Conservation (phyloP, 225 moss, liverwort and hornwort genomes). For the Sphagnum tenellum region DNA sequence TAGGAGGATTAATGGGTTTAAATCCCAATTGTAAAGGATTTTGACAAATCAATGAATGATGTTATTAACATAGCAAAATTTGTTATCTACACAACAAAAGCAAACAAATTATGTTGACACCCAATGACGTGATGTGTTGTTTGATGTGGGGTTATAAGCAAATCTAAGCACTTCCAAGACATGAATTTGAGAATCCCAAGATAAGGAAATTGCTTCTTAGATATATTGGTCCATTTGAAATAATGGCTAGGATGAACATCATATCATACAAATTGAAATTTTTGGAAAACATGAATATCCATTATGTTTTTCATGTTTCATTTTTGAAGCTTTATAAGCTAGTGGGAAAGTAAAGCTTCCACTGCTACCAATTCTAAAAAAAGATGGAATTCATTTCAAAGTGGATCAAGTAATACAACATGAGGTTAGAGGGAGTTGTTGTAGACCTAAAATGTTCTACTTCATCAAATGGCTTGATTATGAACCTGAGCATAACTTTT, state of each 20-base stretch:
- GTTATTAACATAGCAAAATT: not conserved
- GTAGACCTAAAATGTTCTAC: too few species aligned
- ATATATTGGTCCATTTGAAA: slow-evolving; percentile 1
- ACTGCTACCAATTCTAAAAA: too few species aligned
- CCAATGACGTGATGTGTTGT: not conserved
- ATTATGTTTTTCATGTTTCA: too few species aligned
- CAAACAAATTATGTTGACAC: not conserved
- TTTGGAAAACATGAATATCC: not conserved
- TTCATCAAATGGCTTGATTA: too few species aligned
- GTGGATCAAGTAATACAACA: too few species aligned
- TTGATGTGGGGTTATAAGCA: not conserved
- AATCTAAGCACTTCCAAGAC: not conserved
- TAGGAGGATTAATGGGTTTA: not conserved
- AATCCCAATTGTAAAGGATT: not conserved
- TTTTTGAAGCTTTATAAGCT: too few species aligned
- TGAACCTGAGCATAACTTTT: too few species aligned
- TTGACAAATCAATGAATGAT: not conserved
- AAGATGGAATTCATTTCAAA: too few species aligned
- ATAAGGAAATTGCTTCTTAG: not conserved
- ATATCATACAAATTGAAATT: slow-evolving; percentile 1
- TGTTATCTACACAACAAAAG: not conserved
- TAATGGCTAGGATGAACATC: not conserved
- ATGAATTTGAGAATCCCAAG: not conserved
- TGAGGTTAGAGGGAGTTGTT: too few species aligned
- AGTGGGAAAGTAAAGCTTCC: too few species aligned